These are phyloP conservation scores for Trapa bicornis DNA, from an alignment of 345 rosid species.

Conservation along the genomic window DNA sequence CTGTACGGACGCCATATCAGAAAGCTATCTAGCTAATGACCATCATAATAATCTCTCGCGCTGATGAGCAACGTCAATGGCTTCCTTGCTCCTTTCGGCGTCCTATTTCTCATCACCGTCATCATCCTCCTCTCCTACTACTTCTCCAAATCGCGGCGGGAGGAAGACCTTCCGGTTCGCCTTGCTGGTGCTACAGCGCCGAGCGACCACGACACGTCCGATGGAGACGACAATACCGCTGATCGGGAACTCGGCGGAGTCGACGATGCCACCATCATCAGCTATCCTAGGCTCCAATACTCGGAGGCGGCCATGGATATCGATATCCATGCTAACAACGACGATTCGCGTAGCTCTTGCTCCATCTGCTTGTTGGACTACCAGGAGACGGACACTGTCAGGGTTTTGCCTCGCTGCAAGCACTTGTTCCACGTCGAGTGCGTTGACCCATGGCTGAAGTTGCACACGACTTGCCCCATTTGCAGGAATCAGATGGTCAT, in stretches of 20 bases:
- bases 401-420: constrained; percentile 10
- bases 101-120: constrained; percentile 1
- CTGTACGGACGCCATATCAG: too few species aligned
- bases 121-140: constrained; percentile 6
- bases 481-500: constrained; percentile 3
- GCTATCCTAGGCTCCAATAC: constrained; percentile 8
- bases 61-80: constrained; percentile 2
- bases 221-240: not conserved
- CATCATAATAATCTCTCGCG: too few species aligned
- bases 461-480: constrained; percentile 4
- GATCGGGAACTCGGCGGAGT: constrained; percentile 5
- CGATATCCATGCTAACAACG: not conserved
- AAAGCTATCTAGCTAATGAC: too few species aligned
- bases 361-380: constrained; percentile 5
- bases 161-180: not conserved
- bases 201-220: not conserved
- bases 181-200: not conserved
- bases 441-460: constrained; percentile 9
- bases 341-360: not conserved
- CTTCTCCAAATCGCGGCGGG: not conserved
- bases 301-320: not conserved
- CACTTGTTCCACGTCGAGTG: constrained; percentile 8
- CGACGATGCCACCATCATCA: constrained; percentile 4
- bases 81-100: constrained; percentile 4
- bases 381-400: constrained; percentile 2